Percentiles rank a stretch among this genome's conserved stretches.
Evolutionary conservation across 108 stramenopile species (phyloP).

Genomic region (Fragilariopsis cylindrus): DNA sequence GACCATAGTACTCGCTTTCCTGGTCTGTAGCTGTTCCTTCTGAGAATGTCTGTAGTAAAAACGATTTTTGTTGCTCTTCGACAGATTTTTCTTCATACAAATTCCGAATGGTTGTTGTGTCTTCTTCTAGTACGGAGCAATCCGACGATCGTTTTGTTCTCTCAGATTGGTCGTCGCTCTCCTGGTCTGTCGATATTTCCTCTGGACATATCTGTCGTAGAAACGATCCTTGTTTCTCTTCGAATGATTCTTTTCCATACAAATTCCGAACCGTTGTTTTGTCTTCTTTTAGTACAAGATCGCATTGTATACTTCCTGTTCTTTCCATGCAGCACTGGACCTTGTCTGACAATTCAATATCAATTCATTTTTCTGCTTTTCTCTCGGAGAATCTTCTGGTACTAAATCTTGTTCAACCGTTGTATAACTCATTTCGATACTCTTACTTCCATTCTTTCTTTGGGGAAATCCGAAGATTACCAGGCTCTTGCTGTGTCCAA

Average conservation of each 20-base stretch:
- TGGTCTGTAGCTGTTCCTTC: neutral
- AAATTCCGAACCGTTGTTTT: neutral
- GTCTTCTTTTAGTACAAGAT: neutral
- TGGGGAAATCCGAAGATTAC: neutral
- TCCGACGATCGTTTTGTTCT: neutral
- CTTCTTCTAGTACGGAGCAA: slow-evolving; percentile 1
- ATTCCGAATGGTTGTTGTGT: slow-evolving; percentile 2
- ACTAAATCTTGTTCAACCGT: too few relatives aligned
- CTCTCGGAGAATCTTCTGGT: neutral
- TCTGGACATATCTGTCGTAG: too few relatives aligned
- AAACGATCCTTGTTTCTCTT: neutral
- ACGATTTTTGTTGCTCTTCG: neutral
- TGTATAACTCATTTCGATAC: neutral
- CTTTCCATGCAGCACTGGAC: too few relatives aligned
- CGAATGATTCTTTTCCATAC: neutral
- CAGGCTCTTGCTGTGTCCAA: slow-evolving; percentile 7
- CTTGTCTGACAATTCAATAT: neutral
- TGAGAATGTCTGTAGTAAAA: neutral
- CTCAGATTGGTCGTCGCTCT: neutral
- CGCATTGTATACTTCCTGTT: too few relatives aligned
- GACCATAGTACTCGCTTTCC: neutral
- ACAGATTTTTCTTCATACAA: neutral
- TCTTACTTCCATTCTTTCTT: neutral
- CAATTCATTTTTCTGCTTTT: neutral
- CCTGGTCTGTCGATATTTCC: neutral